phyloP scores from a whole-genome alignment of 306 rosid species.

The Castanea sativa region DNA sequence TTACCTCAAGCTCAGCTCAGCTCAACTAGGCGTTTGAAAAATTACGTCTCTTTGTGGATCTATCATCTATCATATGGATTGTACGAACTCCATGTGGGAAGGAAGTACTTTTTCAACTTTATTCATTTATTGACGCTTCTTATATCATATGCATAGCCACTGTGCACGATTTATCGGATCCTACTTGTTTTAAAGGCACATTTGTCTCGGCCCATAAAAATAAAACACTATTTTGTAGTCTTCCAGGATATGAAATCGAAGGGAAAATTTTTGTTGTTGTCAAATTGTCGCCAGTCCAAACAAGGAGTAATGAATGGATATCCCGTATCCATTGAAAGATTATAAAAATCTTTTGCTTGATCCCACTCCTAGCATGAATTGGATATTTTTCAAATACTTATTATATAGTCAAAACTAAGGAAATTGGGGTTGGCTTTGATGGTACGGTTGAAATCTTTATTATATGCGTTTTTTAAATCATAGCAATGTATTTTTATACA shows the following conservation, averaged over 20 bases:
- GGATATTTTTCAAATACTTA: background rate
- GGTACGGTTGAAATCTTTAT: slow-evolving; percentile 11
- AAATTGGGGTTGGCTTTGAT: slow-evolving; percentile 25
- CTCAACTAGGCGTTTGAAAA: slow-evolving; percentile 13
- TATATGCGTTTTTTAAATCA: background rate
- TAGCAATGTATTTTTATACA: background rate
- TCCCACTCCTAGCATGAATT: background rate
- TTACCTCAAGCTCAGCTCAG: too few relatives aligned
- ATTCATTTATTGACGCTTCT: background rate
- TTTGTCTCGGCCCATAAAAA: too few relatives aligned
- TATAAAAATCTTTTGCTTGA: slow-evolving; percentile 3
- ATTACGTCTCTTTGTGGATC: slow-evolving; percentile 13
- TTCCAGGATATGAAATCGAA: too few relatives aligned
- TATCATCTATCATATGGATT: slow-evolving; percentile 25
- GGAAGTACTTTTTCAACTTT: slow-evolving; percentile 13
- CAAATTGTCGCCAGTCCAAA: slow-evolving; percentile 1
- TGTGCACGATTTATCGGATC: background rate
- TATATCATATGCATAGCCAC: slow-evolving; percentile 5
- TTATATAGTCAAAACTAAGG: slow-evolving; percentile 5
- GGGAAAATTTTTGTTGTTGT: too few relatives aligned
- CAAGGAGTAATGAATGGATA: slow-evolving; percentile 17
- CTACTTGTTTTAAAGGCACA: too few relatives aligned
- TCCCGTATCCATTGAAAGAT: background rate
- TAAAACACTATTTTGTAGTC: too few relatives aligned
- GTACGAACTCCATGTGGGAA: slow-evolving; percentile 37